Base-by-base conservation (phyloP, 441 rosid species). In the Rhodomyrtus psidioides region DNA sequence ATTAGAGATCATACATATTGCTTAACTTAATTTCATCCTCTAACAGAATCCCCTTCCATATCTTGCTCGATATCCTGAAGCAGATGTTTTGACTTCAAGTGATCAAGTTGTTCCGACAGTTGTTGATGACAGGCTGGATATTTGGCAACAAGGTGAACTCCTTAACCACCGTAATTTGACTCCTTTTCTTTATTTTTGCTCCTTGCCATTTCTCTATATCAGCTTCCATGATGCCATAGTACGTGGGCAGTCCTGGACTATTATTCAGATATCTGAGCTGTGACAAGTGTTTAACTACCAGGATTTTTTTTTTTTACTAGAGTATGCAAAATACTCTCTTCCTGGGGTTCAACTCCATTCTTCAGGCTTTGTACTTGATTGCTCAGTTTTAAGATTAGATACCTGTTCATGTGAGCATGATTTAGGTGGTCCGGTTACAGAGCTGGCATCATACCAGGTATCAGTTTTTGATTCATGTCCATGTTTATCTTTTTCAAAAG, bases 101-200 rank as follows among this genome's bases (percentile, higher is more conserved):
- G 99, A 98, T 90, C 97, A 94, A 91, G 99, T 96, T 91, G 93
- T 90, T 82, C 98, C 98, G 26, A 98, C 99, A n/a, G 99, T 96
- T 60, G 89, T 91, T 55, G 99, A 98, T 90, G 99, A 98, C 90
- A 95, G 99, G 82, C 91, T 98, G 94, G 99, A 95, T 86, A 88
- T 93, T 84, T 98, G 99, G 99, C 97, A 95, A 90, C 95, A 95
- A 94, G 99, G 99, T 97, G 90, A 91, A 87, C 39, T 88, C 53
- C 59, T 83, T 85, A 56, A 42, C 44, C 60, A n/a, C 14, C 59
- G 9, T 44, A n/a, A 26, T 55, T 19, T 51, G 44, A 34, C 26
- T 83, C n/a, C 6, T 56, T 79, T 46, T 53, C 51, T 49, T 30
- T 24, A 14, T 57, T 53, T 44, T 82, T 7, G 5, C 24, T 46